These are phyloP conservation scores for Colletotrichum lini DNA, from an alignment of 2,329 filamentous ascomycete species.

Conservation along the genomic window DNA sequence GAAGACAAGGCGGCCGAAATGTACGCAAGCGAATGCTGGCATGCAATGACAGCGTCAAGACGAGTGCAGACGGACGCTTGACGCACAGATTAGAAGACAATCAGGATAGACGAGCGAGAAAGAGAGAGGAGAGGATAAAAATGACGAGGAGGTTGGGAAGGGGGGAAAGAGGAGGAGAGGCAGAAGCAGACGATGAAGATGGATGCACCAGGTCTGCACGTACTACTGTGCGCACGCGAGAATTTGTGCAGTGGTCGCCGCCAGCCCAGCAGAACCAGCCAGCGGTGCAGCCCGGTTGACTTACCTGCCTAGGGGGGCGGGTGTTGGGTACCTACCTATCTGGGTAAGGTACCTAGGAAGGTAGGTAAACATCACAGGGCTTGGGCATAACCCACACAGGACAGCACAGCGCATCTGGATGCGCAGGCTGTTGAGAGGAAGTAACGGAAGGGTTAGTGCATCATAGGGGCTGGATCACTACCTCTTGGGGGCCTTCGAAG, in stretches of 20 bases:
- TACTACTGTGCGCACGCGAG: constrained; percentile 25
- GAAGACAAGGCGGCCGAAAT: constrained; percentile 11
- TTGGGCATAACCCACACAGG: neutral
- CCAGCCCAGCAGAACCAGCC: constrained; percentile 9
- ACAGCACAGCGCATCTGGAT: neutral
- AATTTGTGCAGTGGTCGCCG: constrained; percentile 35
- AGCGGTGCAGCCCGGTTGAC: neutral
- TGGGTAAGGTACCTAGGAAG: no score
- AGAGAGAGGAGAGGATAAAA: neutral
- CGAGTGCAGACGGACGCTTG: constrained; percentile 21
- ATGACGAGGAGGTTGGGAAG: constrained; percentile 35
- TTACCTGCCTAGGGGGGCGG: no score
- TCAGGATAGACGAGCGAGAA: neutral
- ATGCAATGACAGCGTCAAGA: constrained; percentile 21
- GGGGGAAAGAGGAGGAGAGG: constrained; percentile 19
- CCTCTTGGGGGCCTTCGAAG: no score
- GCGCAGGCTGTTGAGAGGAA: no score
- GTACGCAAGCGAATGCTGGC: constrained; percentile 28
- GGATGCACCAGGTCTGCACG: constrained; percentile 35
- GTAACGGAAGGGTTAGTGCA: no score
- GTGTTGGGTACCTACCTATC: no score
- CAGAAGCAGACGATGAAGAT: constrained; percentile 30
- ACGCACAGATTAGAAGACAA: constrained; percentile 22
- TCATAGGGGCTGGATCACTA: no score
- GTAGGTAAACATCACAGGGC: neutral